phyloP scores from a whole-genome alignment of 768 basidiomycete genomes.

The Termitomyces sp. region DNA sequence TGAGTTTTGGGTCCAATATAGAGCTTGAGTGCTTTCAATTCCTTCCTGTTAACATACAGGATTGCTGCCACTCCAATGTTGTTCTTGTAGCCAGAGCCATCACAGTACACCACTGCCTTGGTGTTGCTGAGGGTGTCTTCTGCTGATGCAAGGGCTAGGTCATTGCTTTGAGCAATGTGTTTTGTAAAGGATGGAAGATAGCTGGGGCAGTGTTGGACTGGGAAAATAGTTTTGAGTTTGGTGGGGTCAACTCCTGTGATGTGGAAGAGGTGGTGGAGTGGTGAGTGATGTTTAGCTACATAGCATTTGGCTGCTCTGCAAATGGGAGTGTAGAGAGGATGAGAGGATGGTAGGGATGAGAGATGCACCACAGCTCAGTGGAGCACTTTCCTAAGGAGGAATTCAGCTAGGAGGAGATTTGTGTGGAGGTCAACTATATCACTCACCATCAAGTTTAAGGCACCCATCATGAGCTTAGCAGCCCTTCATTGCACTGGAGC shows the following conservation, averaged over 20 bases:
- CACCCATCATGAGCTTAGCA: no score
- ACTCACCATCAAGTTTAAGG: no score
- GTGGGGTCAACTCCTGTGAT: background rate
- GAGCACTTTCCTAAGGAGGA: background rate
- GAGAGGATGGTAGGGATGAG: slow-evolving; percentile 3
- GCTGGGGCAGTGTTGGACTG: background rate
- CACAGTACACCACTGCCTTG: slow-evolving; percentile 1
- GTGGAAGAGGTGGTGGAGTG: slow-evolving; percentile 8
- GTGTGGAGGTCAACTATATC: no score
- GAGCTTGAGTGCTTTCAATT: no score
- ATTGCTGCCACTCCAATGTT: slow-evolving; percentile 7
- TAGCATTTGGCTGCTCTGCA: background rate
- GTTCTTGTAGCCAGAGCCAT: slow-evolving; percentile 4
- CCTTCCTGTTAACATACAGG: background rate
- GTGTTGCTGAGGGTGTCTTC: no score
- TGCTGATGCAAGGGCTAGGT: no score
- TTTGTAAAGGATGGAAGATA: slow-evolving; percentile 6
- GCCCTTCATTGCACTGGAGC: no score
- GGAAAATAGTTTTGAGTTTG: background rate
- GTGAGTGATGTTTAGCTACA: slow-evolving; percentile 6
- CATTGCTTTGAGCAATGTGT: no score
- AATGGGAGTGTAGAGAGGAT: slow-evolving; percentile 3
- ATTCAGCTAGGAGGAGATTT: background rate
- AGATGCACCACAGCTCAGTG: background rate
- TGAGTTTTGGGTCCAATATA: background rate